A percentile compares a stretch with the other conserved stretches of the same genome.
These are phyloP conservation scores for Globisporangium carolinianum DNA, from an alignment of 352 stramenopile species.

Conservation along the genomic window DNA sequence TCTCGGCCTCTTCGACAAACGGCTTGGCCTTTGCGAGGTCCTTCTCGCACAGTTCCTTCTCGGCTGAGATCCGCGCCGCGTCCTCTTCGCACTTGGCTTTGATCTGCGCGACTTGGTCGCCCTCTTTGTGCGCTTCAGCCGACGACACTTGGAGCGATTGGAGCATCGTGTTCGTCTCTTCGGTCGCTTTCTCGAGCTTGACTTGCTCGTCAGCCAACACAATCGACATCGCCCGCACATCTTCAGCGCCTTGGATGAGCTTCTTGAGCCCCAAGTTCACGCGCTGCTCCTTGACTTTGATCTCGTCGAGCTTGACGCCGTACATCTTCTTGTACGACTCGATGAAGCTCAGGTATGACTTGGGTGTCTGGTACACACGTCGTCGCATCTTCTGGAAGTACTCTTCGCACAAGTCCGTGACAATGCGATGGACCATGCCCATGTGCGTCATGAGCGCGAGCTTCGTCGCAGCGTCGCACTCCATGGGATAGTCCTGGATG, in stretches of 20 bases:
- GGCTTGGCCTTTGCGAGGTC: constrained; percentile 98
- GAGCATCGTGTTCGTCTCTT: constrained; percentile 97
- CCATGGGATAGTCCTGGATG: constrained; percentile 95
- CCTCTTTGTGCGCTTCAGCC: constrained; percentile 95
- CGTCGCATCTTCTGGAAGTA: constrained; percentile 98
- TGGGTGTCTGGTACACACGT: constrained; percentile 97
- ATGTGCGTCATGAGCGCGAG: constrained; percentile 95
- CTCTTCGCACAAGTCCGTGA: constrained; percentile 96
- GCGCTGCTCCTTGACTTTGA: constrained; percentile 95
- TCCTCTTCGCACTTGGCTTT: constrained; percentile 97
- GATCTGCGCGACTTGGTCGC: constrained; percentile 94
- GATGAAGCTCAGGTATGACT: constrained; percentile 98
- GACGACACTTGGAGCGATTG: constrained; percentile 94
- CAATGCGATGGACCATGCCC: constrained; percentile 97
- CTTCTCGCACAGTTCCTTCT: constrained; percentile 93
- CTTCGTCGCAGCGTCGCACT: constrained; percentile 85
- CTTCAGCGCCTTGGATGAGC: constrained; percentile 95
- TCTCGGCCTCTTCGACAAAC: constrained; percentile 97
- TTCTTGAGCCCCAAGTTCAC: constrained; percentile 97
- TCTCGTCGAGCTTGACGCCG: constrained; percentile 88
- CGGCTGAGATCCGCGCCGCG: constrained; percentile 89
- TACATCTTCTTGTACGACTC: constrained; percentile 98
- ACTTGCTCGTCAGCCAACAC: constrained; percentile 95
- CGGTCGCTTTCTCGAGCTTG: constrained; percentile 95
- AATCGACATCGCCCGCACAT: constrained; percentile 96